Percentiles rank a stretch among this genome's conserved stretches.
Conservation (phyloP, 1,284 basidiomycete species). For the Trametes sp. region DNA sequence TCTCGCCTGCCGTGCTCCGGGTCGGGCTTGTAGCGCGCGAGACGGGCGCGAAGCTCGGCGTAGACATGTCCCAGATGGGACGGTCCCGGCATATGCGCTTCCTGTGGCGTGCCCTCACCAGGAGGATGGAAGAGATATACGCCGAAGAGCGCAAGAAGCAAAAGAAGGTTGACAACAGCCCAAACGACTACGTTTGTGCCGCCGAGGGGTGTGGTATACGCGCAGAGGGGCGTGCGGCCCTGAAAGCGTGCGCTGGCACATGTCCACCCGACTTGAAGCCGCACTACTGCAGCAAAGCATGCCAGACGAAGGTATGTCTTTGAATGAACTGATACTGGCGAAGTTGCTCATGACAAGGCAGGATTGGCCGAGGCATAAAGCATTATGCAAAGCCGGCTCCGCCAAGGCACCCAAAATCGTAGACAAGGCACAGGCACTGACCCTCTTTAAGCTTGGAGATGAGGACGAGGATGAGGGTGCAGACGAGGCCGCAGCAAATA, state of each 20-base stretch:
- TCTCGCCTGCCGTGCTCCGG: conserved; percentile 9
- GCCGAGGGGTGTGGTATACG: conserved; percentile 17
- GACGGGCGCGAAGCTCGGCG: conserved; percentile 11
- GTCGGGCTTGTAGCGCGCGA: conserved; percentile 16
- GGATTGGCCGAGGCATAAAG: conserved; percentile 22
- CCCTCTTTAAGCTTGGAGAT: conserved; percentile 10
- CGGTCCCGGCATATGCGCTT: conserved; percentile 13
- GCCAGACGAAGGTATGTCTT: conserved; percentile 14
- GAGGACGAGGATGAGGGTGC: not conserved
- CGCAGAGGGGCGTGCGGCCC: conserved; percentile 8
- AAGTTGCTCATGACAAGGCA: not conserved
- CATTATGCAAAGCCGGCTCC: conserved; percentile 12
- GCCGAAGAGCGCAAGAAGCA: conserved; percentile 12
- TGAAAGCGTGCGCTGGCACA: conserved; percentile 11
- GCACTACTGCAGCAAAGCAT: conserved; percentile 16
- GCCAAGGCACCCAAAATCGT: conserved; percentile 1
- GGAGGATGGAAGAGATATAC: conserved; percentile 12
- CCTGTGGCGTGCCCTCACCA: conserved; percentile 17
- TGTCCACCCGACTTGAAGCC: conserved; percentile 19
- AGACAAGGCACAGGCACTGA: conserved; percentile 5
- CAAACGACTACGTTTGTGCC: conserved; percentile 13
- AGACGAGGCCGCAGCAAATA: not conserved
- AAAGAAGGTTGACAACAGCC: not conserved
- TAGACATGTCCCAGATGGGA: conserved; percentile 6
- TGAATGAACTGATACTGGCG: not conserved